A percentile compares a stretch with the other conserved stretches of the same genome.
phyloP scores from a whole-genome alignment of 805 yeast genomes.

The Candida khao-thaluensis region DNA sequence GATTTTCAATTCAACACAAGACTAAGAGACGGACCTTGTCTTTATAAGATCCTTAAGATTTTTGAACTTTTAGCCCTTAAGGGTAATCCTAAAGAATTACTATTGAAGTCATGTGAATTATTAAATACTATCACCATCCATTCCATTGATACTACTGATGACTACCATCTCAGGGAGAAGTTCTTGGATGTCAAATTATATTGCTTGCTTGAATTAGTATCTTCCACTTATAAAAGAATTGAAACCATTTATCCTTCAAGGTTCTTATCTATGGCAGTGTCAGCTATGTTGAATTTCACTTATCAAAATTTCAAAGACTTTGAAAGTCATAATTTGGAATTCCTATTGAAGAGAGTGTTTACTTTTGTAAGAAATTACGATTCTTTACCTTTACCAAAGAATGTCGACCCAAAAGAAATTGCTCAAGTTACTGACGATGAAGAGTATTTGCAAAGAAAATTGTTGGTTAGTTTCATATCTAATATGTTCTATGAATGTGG shows the following conservation, averaged over 20 bases:
- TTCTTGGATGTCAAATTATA: conserved; percentile 61
- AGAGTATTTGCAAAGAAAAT: conserved; percentile 57
- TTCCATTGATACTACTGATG: conserved; percentile 15
- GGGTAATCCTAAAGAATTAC: conserved; percentile 81
- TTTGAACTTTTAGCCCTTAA: conserved; percentile 63
- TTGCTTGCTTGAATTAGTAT: conserved; percentile 63
- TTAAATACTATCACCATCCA: conserved; percentile 39
- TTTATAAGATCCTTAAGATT: conserved; percentile 40
- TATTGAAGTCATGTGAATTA: conserved; percentile 69
- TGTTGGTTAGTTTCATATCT: conserved; percentile 63
- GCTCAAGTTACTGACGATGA: conserved; percentile 52
- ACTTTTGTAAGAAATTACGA: conserved; percentile 53
- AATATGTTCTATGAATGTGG: conserved; percentile 44
- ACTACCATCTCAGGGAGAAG: conserved; percentile 17
- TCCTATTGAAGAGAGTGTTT: conserved; percentile 58
- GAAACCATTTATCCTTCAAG: conserved; percentile 75
- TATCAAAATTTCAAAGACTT: conserved; percentile 31
- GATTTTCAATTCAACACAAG: conserved; percentile 23
- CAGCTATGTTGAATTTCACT: conserved; percentile 55
- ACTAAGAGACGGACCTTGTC: conserved; percentile 40
- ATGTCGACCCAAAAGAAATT: conserved; percentile 35
- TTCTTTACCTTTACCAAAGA: conserved; percentile 38
- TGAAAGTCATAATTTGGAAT: conserved; percentile 17
- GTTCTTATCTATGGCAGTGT: conserved; percentile 66
- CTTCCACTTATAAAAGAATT: conserved; percentile 57